phyloP scores from a whole-genome alignment of 2,329 filamentous ascomycete species.

The Emergomyces orientalis region DNA sequence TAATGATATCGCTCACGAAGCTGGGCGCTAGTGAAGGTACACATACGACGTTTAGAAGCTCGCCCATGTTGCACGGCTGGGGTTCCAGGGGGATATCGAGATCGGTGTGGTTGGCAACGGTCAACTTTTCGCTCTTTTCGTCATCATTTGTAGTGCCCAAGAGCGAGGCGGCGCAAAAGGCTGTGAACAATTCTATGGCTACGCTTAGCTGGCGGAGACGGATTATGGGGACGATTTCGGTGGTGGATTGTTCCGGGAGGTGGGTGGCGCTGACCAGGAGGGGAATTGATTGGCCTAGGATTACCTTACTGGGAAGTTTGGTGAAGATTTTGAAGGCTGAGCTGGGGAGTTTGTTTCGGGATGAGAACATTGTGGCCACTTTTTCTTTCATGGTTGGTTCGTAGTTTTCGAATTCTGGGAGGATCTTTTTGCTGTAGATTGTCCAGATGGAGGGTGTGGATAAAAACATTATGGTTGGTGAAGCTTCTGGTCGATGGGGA shows the following conservation, averaged over 20 bases:
- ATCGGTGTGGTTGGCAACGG: not conserved
- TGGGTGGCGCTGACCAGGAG: not conserved
- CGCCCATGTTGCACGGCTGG: not conserved
- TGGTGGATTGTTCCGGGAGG: conserved; percentile 1
- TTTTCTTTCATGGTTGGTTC: conserved; percentile 7
- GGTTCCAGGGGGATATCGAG: not conserved
- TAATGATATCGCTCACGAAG: not conserved
- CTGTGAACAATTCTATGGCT: not conserved
- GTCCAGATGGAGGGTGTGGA: not conserved
- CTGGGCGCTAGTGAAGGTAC: not conserved
- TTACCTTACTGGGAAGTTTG: not conserved
- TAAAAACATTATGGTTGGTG: not conserved
- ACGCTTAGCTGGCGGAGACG: not conserved
- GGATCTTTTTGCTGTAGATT: not conserved
- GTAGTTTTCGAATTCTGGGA: conserved; percentile 6
- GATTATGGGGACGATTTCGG: not conserved
- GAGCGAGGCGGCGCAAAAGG: not conserved
- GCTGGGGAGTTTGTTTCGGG: conserved; percentile 1
- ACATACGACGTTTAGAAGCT: not conserved
- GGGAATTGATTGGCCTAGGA: conserved; percentile 1
- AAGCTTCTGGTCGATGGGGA: not conserved
- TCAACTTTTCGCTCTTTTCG: not conserved
- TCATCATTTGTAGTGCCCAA: not conserved
- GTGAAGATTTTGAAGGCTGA: conserved; percentile 2
- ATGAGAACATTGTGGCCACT: not conserved